Percentiles rank a stretch among this genome's conserved stretches.
These are phyloP conservation scores for Seminavis robusta DNA, from an alignment of 108 stramenopile species.

Conservation along the genomic window DNA sequence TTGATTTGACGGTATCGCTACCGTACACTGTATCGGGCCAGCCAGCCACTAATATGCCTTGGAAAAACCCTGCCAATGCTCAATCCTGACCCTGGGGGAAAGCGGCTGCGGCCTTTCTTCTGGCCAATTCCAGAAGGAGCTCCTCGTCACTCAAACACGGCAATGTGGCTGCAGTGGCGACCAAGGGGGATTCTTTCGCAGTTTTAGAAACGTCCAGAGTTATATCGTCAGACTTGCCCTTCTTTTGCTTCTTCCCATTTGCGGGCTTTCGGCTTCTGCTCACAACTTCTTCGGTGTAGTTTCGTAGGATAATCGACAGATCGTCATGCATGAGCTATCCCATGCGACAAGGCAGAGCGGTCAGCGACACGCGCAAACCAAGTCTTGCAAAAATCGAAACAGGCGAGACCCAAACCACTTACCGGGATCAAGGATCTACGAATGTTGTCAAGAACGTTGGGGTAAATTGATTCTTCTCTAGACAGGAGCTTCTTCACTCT, in stretches of 20 bases:
- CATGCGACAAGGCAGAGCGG: no score
- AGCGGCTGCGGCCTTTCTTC: constrained; percentile 60
- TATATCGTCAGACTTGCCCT: not conserved
- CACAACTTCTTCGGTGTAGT: constrained; percentile 78
- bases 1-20: no score
- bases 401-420: no score
- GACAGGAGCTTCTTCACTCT: constrained; percentile 92
- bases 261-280: constrained; percentile 71
- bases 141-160: constrained; percentile 50
- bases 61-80: no score
- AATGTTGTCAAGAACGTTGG: constrained; percentile 84
- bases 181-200: not conserved
- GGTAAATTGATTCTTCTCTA: constrained; percentile 88
- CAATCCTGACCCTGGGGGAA: no score
- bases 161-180: not conserved
- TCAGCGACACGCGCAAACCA: no score
- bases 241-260: constrained; percentile 6
- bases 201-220: not conserved
- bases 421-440: constrained; percentile 31
- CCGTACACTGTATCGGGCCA: no score
- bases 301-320: constrained; percentile 69
- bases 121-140: constrained; percentile 69
- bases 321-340: constrained; percentile 90
- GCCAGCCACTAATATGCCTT: no score
- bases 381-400: no score